A percentile compares a stretch with the other conserved stretches of the same genome.
Conservation (phyloP, 139 green algal species). For the Tetraselmis chui region DNA sequence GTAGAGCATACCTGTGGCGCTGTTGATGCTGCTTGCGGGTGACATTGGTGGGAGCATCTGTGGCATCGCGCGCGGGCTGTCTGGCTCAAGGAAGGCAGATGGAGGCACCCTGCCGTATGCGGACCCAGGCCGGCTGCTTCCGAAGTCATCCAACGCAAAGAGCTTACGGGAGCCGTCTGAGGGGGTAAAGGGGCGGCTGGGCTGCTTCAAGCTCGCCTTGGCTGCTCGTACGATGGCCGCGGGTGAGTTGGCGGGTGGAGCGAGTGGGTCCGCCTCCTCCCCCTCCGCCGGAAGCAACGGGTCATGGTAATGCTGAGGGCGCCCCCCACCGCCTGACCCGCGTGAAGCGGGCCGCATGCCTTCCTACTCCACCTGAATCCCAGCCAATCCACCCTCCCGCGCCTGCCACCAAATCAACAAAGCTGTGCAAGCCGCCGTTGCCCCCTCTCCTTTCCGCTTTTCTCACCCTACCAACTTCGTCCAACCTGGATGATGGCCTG, state of each 20-base stretch:
- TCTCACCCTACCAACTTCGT: too few species aligned
- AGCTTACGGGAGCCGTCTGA: not conserved
- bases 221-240: not conserved
- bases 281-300: not conserved
- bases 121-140: not conserved
- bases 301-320: not conserved
- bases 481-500: too few species aligned
- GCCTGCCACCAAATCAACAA: too few species aligned
- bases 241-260: not conserved
- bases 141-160: not conserved
- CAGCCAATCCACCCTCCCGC: too few species aligned
- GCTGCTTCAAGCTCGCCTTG: not conserved
- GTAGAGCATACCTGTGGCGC: too few species aligned
- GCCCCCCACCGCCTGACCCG: not conserved
- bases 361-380: not conserved
- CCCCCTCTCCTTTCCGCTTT: too few species aligned
- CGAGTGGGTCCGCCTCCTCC: not conserved
- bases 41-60: not conserved
- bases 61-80: not conserved
- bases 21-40: too few species aligned
- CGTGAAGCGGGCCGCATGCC: not conserved
- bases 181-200: not conserved
- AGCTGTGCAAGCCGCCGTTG: too few species aligned
- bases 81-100: not conserved
- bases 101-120: not conserved